A percentile compares a stretch with the other conserved stretches of the same genome.
Evolutionary conservation across 352 stramenopile genomes (phyloP).

Genomic region (Phytophthora chlamydospora): DNA sequence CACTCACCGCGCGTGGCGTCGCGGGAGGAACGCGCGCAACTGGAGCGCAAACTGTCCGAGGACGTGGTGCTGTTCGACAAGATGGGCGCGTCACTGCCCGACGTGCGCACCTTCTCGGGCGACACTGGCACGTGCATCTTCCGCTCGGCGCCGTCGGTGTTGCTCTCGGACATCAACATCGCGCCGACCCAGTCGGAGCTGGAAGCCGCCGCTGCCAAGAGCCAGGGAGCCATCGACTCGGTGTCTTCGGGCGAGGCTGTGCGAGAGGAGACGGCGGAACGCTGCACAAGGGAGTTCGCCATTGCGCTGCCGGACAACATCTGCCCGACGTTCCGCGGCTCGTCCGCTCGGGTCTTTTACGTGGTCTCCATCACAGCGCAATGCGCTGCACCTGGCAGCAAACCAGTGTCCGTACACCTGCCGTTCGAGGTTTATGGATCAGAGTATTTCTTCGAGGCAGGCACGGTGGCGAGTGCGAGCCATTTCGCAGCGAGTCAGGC

Average conservation of each 20-base stretch:
- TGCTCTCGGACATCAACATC: slow-evolving; percentile 69
- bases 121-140: slow-evolving; percentile 69
- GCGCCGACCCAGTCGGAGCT: slow-evolving; percentile 44
- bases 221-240: slow-evolving; percentile 4
- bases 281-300: slow-evolving; percentile 58
- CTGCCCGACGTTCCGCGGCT: slow-evolving; percentile 65
- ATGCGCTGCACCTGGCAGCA: slow-evolving; percentile 28
- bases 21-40: slow-evolving; percentile 20
- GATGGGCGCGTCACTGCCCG: slow-evolving; percentile 29
- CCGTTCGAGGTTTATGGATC: slow-evolving; percentile 68
- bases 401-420: slow-evolving; percentile 54
- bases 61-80: slow-evolving; percentile 37
- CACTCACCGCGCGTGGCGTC: slow-evolving; percentile 60
- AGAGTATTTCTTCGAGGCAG: slow-evolving; percentile 52
- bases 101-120: slow-evolving; percentile 59
- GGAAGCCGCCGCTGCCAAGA: slow-evolving; percentile 12
- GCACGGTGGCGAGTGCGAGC: slow-evolving; percentile 40
- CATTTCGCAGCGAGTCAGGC: slow-evolving; percentile 25
- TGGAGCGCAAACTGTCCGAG: slow-evolving; percentile 29
- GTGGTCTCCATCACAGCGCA: slow-evolving; percentile 59
- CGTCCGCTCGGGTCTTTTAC: slow-evolving; percentile 67
- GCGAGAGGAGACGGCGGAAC: slow-evolving; percentile 42
- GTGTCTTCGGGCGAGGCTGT: slow-evolving; percentile 19
- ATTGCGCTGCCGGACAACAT: slow-evolving; percentile 53
- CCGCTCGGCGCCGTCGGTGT: slow-evolving; percentile 48